Conservation (phyloP, 352 stramenopile genomes). For the Thalassiosira exigua region DNA sequence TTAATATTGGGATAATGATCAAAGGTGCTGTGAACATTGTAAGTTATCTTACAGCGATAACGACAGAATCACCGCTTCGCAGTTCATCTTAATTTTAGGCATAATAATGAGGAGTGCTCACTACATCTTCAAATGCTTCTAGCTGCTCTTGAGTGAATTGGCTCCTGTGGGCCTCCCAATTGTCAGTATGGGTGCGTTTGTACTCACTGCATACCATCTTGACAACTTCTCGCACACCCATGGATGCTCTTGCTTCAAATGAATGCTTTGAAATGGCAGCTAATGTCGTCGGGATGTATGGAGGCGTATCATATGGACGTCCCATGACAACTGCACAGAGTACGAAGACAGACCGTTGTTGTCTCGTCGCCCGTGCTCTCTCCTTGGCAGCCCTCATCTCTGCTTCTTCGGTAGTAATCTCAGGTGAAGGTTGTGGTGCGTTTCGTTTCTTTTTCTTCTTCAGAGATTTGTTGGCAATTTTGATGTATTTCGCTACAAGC, state of each 20-base stretch:
- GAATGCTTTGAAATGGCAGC: conserved; percentile 84
- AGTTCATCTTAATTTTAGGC: conserved; percentile 56
- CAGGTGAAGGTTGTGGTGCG: background rate
- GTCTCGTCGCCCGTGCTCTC: conserved; percentile 67
- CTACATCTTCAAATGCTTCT: conserved; percentile 82
- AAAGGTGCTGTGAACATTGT: no score
- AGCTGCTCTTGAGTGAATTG: conserved; percentile 82
- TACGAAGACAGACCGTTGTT: conserved; percentile 82
- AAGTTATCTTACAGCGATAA: no score
- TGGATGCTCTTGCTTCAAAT: conserved; percentile 77
- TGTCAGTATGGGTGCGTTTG: conserved; percentile 85
- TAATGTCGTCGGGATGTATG: conserved; percentile 75
- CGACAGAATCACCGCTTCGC: no score
- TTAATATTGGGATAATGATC: no score
- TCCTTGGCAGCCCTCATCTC: conserved; percentile 58
- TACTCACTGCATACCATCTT: conserved; percentile 85
- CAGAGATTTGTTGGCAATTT: conserved; percentile 72
- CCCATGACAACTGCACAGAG: conserved; percentile 76
- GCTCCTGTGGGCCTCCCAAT: conserved; percentile 80
- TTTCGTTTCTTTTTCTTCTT: conserved; percentile 72
- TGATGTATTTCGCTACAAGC: conserved; percentile 79
- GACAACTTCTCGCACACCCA: conserved; percentile 80
- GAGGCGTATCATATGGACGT: conserved; percentile 80
- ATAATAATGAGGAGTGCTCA: conserved; percentile 85
- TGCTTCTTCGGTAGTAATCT: conserved; percentile 49